These are phyloP conservation scores for Nitzschia palea DNA, from an alignment of 108 stramenopile genomes.

Conservation along the genomic window DNA sequence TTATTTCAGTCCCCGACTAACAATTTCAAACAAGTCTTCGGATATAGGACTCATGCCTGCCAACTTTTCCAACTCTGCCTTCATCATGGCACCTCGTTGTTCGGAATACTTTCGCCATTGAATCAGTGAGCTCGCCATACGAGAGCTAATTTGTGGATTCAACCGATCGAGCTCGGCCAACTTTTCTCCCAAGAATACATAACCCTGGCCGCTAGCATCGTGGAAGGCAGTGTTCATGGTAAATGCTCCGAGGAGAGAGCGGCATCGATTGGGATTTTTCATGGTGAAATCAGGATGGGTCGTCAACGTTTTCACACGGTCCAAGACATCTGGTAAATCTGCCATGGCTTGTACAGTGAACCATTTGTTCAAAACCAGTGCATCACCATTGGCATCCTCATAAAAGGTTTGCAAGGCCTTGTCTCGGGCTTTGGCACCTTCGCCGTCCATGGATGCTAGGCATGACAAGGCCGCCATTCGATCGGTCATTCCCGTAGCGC, in stretches of 20 bases:
- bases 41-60: slow-evolving; percentile 53
- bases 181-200: slow-evolving; percentile 83
- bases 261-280: slow-evolving; percentile 92
- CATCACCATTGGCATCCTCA: slow-evolving; percentile 79
- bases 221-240: slow-evolving; percentile 88
- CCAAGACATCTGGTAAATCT: slow-evolving; percentile 66
- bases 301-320: slow-evolving; percentile 54
- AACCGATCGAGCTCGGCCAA: slow-evolving; percentile 80
- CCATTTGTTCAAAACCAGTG: slow-evolving; percentile 88
- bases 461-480: slow-evolving; percentile 79
- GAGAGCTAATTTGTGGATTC: slow-evolving; percentile 91
- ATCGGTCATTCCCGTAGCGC: slow-evolving; percentile 91
- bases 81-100: slow-evolving; percentile 74
- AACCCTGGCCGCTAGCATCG: slow-evolving; percentile 80
- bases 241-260: slow-evolving; percentile 82
- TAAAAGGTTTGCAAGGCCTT: slow-evolving; percentile 70
- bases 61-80: slow-evolving; percentile 69
- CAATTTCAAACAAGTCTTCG: slow-evolving; percentile 87
- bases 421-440: slow-evolving; percentile 47
- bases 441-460: slow-evolving; percentile 77
- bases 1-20: slow-evolving; percentile 62
- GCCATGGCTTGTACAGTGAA: slow-evolving; percentile 85
- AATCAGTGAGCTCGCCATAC: slow-evolving; percentile 74
- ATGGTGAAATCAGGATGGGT: slow-evolving; percentile 89
- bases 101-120: slow-evolving; percentile 84